A percentile compares a stretch with the other conserved stretches of the same genome.
These are phyloP conservation scores for Populus euphratica DNA, from an alignment of 345 rosid genomes.

Conservation along the genomic window DNA sequence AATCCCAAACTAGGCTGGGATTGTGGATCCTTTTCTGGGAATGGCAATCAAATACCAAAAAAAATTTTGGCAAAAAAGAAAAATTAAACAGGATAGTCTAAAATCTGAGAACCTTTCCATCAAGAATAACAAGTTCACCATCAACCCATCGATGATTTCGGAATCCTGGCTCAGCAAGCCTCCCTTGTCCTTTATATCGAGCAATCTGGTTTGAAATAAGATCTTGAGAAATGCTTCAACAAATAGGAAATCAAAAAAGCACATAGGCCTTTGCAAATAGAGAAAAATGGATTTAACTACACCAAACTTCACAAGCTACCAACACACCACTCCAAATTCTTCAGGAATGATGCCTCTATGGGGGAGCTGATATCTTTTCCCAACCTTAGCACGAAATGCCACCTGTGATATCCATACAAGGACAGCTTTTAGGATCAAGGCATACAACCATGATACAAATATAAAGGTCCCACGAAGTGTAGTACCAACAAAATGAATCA, in stretches of 20 bases:
- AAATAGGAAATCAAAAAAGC: background rate
- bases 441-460: background rate
- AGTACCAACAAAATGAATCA: background rate
- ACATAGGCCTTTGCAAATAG: background rate
- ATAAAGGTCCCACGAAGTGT: background rate
- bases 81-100: background rate
- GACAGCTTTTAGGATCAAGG: background rate
- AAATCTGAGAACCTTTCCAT: slow-evolving; percentile 65
- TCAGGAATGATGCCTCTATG: slow-evolving; percentile 94
- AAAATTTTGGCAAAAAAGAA: background rate
- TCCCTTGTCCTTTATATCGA: slow-evolving; percentile 92
- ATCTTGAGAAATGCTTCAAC: slow-evolving; percentile 8
- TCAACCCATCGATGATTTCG: slow-evolving; percentile 93
- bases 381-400: slow-evolving; percentile 94
- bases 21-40: too few relatives aligned
- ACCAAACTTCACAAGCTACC: slow-evolving; percentile 10
- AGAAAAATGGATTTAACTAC: background rate
- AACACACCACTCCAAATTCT: slow-evolving; percentile 89
- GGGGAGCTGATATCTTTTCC: slow-evolving; percentile 82
- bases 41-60: too few relatives aligned
- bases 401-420: slow-evolving; percentile 42
- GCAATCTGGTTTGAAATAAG: slow-evolving; percentile 53
- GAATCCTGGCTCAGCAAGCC: slow-evolving; percentile 90
- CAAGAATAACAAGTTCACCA: slow-evolving; percentile 92
- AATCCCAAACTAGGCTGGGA: too few relatives aligned